Evolutionary conservation across 1,284 basidiomycete species (phyloP), one percentile per base, ranked within the genome.

Genomic region (Gomphus sp.): DNA sequence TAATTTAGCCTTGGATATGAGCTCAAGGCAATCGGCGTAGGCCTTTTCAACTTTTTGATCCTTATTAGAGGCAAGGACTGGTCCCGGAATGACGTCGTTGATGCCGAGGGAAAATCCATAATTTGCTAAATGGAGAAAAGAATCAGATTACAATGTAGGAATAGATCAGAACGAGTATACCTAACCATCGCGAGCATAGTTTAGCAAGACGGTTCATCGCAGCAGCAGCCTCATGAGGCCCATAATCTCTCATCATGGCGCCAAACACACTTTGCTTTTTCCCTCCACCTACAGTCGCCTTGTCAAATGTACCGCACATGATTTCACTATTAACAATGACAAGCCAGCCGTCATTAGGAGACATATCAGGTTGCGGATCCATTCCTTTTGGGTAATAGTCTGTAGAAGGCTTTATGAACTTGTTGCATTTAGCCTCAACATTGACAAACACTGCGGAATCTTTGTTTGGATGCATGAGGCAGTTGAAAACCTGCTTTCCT

Each of bases 221-320:
- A 33, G 84, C 79, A 0, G 95, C 93, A 0, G 97, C 96, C 69
- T 94, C 94, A 68, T 98, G 87, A 1, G 93, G 82, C 8, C 97
- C 97, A 71, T 97, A 99, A 72, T 99, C 97, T 61, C 97, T 82
- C 74, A 98, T 82, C 66, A 99, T 98, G 55, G 98, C 93, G 63
- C 96, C 96, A 67, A 99, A 99, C 41, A 99, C 93, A 2, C 93
- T 98, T 71, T 98, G 98, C 79, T 99, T 99, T 81, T 99, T 99
- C 58, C 97, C 97, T 67, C 93, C 92, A 60, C 97, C 97, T 5
- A 99, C 91, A 0, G 94, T 98, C 22, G 92, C 92, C 76, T 99
- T 99, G 77, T 99, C 97, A 83, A 99, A 97, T 9, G 96, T 91
- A 54, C 97, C 97, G 68, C 96, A 98, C 93, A 99, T 98, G 68